Evolutionary conservation across 1,284 basidiomycete species (phyloP).

Genomic region (Ustilago tritici): DNA sequence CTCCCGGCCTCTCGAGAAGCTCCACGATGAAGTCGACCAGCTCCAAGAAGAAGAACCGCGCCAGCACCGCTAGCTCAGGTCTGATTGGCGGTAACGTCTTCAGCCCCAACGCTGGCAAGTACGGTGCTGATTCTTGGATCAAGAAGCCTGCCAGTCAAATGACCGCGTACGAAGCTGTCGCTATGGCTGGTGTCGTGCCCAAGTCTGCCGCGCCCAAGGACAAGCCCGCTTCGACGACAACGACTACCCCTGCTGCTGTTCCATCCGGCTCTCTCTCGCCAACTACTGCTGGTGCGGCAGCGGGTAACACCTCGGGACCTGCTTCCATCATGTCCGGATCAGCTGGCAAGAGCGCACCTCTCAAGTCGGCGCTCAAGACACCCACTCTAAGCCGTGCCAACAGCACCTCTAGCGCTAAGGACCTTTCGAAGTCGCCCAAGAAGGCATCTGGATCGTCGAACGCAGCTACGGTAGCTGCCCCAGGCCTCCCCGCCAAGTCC

Average conservation of each 20-base stretch:
- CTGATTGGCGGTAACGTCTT: slow-evolving; percentile 45
- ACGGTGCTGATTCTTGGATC: slow-evolving; percentile 55
- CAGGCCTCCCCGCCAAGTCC: slow-evolving; percentile 28
- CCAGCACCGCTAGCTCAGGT: slow-evolving; percentile 42
- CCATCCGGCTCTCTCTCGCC: slow-evolving; percentile 12
- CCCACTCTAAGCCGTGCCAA: slow-evolving; percentile 42
- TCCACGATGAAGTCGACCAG: slow-evolving; percentile 44
- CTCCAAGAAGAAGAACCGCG: slow-evolving; percentile 61
- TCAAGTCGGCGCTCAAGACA: slow-evolving; percentile 63
- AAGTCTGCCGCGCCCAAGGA: slow-evolving; percentile 37
- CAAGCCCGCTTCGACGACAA: slow-evolving; percentile 7
- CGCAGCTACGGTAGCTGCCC: slow-evolving; percentile 6
- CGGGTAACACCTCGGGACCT: slow-evolving; percentile 28
- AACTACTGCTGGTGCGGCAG: slow-evolving; percentile 6
- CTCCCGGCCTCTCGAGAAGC: slow-evolving; percentile 46
- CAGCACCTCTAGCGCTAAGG: slow-evolving; percentile 39
- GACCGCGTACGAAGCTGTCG: slow-evolving; percentile 56
- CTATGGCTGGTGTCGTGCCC: slow-evolving; percentile 58
- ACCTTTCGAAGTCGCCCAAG: slow-evolving; percentile 29
- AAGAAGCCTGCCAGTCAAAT: slow-evolving; percentile 49
- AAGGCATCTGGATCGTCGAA: slow-evolving; percentile 19
- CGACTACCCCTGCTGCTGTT: slow-evolving; percentile 8
- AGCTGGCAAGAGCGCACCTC: slow-evolving; percentile 52
- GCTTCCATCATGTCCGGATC: slow-evolving; percentile 44
- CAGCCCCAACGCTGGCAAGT: slow-evolving; percentile 53